Conservation (phyloP, 441 rosid species). For the Mallotus japonicus region DNA sequence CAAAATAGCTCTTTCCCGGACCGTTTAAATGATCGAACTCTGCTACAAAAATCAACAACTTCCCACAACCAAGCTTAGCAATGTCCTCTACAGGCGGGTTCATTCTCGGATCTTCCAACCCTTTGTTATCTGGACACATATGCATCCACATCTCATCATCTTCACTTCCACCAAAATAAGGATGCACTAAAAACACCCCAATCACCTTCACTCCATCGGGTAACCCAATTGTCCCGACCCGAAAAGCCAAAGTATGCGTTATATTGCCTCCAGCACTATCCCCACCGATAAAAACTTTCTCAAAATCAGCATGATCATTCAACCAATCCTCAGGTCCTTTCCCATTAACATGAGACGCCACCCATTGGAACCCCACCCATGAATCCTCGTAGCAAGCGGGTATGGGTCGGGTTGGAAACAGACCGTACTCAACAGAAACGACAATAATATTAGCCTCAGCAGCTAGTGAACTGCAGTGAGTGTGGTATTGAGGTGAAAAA, state of each 20-base stretch:
- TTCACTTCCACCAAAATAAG: constrained; percentile 39
- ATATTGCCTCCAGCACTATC: constrained; percentile 46
- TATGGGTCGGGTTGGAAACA: constrained; percentile 35
- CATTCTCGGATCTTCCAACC: constrained; percentile 42
- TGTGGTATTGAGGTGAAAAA: constrained; percentile 26
- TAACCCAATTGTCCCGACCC: constrained; percentile 33
- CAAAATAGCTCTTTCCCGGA: constrained; percentile 31
- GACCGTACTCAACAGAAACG: constrained; percentile 40
- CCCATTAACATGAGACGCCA: constrained; percentile 28
- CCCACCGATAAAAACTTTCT: constrained; percentile 32
- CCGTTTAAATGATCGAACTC: constrained; percentile 35
- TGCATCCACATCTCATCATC: constrained; percentile 43
- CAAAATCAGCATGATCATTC: constrained; percentile 31
- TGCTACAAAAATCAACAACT: constrained; percentile 36
- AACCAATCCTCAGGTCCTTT: constrained; percentile 34
- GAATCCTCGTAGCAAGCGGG: constrained; percentile 41
- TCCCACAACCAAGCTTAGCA: constrained; percentile 37
- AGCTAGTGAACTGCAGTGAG: constrained; percentile 23
- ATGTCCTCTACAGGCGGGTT: constrained; percentile 33
- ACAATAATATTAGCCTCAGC: constrained; percentile 26
- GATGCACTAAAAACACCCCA: constrained; percentile 38
- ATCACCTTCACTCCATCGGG: constrained; percentile 26
- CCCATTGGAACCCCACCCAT: constrained; percentile 36
- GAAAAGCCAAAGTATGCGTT: constrained; percentile 29
- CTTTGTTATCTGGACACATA: constrained; percentile 33